Evolutionary conservation across 2,329 filamentous ascomycete genomes (phyloP).

Genomic region (Scedosporium minutisporum): DNA sequence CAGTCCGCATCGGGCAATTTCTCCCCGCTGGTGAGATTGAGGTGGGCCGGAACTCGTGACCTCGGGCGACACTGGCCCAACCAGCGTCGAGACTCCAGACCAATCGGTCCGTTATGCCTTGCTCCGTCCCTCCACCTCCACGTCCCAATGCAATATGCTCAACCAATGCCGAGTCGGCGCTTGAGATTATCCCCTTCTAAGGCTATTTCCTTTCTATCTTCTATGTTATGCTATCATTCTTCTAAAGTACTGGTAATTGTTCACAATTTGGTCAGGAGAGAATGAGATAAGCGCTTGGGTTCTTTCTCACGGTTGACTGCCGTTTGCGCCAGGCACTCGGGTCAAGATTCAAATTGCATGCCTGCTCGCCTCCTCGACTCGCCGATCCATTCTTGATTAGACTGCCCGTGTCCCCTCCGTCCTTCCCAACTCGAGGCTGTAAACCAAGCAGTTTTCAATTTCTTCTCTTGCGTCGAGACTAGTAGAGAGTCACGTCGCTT

Average conservation of each 20-base stretch:
- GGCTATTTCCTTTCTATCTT: not conserved
- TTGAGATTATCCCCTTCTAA: not conserved
- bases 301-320: no score
- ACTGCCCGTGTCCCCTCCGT: no score
- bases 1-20: not conserved
- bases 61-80: not conserved
- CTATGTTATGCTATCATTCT: no score
- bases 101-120: not conserved
- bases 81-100: not conserved
- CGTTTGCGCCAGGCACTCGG: no score
- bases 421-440: no score
- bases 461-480: not conserved
- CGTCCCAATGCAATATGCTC: not conserved
- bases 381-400: no score
- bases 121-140: not conserved
- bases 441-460: not conserved
- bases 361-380: no score
- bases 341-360: no score
- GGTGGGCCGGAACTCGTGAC: not conserved
- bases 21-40: not conserved
- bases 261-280: no score
- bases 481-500: not conserved
- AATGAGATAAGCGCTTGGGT: no score
- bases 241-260: no score
- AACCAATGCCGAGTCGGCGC: not conserved